phyloP scores from a whole-genome alignment of 139 green algal genomes.

The Dunaliella sp. region DNA sequence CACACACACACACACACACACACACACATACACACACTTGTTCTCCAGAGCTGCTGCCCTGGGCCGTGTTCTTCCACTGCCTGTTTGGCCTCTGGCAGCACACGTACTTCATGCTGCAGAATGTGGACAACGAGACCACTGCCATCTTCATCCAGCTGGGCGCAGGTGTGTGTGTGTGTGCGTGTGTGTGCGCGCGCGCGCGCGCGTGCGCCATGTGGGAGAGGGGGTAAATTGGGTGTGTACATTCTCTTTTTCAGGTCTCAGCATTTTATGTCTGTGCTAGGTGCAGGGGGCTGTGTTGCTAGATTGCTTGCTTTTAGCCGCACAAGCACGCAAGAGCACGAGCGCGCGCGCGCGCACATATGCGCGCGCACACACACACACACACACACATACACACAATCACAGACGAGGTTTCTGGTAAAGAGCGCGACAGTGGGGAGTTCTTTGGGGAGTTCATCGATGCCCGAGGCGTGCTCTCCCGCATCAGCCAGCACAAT shows the following conservation, averaged over 20 bases:
- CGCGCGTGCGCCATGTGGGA: too few species aligned
- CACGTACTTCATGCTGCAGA: conserved; percentile 43
- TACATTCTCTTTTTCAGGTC: too few species aligned
- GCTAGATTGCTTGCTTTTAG: too few species aligned
- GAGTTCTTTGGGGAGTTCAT: background rate
- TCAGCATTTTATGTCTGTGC: too few species aligned
- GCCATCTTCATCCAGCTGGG: background rate
- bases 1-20: background rate
- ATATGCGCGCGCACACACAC: background rate
- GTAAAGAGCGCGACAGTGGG: background rate
- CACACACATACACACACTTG: background rate
- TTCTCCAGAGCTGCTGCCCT: conserved; percentile 44
- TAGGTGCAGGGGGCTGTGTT: too few species aligned
- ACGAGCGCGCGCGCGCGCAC: background rate
- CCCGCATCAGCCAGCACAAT: conserved; percentile 48
- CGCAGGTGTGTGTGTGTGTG: too few species aligned
- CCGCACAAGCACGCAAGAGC: background rate
- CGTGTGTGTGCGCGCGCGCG: too few species aligned
- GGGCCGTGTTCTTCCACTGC: conserved; percentile 40
- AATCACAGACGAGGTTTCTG: too few species aligned
- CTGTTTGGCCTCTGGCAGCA: conserved; percentile 58
- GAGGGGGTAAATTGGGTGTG: too few species aligned
- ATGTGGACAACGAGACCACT: background rate
- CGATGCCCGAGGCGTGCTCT: background rate
- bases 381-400: background rate